Percentiles rank a stretch among this genome's conserved stretches.
phyloP scores from a whole-genome alignment of 371 early-diverging fungal species.

The Mortierella sp. region DNA sequence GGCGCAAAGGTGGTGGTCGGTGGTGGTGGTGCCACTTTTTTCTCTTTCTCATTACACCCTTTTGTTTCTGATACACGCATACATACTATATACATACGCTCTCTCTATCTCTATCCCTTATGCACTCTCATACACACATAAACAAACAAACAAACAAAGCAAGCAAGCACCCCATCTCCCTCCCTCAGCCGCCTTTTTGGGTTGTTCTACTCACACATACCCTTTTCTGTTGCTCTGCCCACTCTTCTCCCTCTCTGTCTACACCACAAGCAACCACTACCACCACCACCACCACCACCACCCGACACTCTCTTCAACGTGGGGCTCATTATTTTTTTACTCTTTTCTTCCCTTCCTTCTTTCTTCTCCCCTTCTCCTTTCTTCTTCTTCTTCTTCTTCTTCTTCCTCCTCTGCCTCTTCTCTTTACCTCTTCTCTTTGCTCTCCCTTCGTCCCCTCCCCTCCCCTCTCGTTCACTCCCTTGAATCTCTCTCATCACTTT shows the following conservation, averaged over 20 bases:
- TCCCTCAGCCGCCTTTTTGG: too few species aligned
- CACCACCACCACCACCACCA: too few species aligned
- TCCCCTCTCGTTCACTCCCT: background rate
- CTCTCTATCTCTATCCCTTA: too few species aligned
- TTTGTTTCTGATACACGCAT: background rate
- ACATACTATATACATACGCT: background rate
- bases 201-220: too few species aligned
- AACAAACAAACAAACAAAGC: too few species aligned
- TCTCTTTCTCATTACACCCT: too few species aligned
- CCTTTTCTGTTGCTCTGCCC: too few species aligned
- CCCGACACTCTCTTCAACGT: background rate
- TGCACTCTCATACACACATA: too few species aligned
- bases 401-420: background rate
- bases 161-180: background rate
- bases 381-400: background rate
- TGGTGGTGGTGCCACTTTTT: too few species aligned
- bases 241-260: background rate
- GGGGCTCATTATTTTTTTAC: background rate
- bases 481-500: constrained; percentile 12
- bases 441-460: too few species aligned
- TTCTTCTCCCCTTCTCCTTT: background rate
- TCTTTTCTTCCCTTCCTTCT: background rate
- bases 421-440: background rate
- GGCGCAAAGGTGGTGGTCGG: too few species aligned
- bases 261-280: too few species aligned